Evolutionary conservation across 192 early-diverging fungal genomes (phyloP), one percentile per base, ranked within the genome.

Genomic region (Lobulomyces angularis): DNA sequence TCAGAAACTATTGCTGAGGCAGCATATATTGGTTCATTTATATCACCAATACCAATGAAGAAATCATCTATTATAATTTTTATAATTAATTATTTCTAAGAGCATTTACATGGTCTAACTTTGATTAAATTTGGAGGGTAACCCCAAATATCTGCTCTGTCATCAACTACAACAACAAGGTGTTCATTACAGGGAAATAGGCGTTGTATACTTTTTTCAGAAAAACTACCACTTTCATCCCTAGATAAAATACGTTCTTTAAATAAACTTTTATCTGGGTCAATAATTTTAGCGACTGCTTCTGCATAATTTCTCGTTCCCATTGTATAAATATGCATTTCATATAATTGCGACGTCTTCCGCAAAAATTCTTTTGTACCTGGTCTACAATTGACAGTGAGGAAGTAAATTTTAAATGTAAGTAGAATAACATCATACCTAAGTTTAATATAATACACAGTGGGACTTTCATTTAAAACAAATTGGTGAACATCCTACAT

Each of bases 311-410:
- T 68, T 8, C 90, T 71, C 1, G 90, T 86, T 22, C 95, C 95
- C 91, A 96, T 93, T 1, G 95, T 99, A 57, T 99, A 99, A 39
- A 99, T 90, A 56, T 99, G 95, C 53, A 97, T 62, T 60, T 99
- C 95, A 50, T 85, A 99, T 5, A 80, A 22, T 40, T 74, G 39
- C 1, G 68, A 56, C 5, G 90, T 51, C 33, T 65, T 52, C 35
- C 68, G 56, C 20, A 98, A 55, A 51, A 98, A 96, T 22, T 79
- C 71, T 19, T 60, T 65, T 9, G 91, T 68, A 2, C 79, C 78
- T 0, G 93, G 93, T 23, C 93, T 63, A 14, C 18, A 35, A 27
- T 8, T 27, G 23, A 4, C 11, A 11, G 46, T 26, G 58, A 48
- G 12, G n/a, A 6, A 19, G 16, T 32, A 48, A 6, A 12, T 21